These are phyloP conservation scores for Linum tenue DNA, from an alignment of 345 rosid species.

Conservation along the genomic window DNA sequence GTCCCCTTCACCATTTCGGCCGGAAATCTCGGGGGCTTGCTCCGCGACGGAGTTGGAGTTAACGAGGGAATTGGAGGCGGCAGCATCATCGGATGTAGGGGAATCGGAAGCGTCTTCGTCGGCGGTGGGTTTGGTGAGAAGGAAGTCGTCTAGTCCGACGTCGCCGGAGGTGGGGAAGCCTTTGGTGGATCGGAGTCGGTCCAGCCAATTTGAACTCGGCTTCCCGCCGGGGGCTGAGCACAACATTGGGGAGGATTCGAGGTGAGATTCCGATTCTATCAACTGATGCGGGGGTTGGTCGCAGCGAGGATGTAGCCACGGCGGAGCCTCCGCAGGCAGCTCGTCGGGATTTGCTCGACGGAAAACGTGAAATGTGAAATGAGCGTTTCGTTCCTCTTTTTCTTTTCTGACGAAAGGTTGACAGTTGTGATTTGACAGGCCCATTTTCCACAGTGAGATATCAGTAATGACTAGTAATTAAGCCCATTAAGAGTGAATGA, in stretches of 20 bases:
- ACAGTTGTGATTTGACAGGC: too few relatives aligned
- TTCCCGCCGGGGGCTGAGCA: conserved; percentile 47
- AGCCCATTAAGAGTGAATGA: too few relatives aligned
- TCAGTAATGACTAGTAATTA: too few relatives aligned
- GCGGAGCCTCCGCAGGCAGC: background rate
- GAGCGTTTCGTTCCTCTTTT: too few relatives aligned
- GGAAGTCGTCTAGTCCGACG: conserved; percentile 60
- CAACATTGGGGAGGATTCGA: conserved; percentile 30
- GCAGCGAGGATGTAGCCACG: background rate
- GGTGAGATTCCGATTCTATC: background rate
- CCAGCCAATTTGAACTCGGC: conserved; percentile 70
- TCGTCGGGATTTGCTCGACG: too few relatives aligned
- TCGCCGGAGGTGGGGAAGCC: conserved; percentile 56
- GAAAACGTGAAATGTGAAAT: too few relatives aligned
- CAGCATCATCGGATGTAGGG: conserved; percentile 23
- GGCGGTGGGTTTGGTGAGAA: conserved; percentile 16
- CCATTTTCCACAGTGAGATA: too few relatives aligned
- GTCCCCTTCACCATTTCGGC: conserved; percentile 18
- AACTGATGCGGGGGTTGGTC: background rate
- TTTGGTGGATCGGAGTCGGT: conserved; percentile 73
- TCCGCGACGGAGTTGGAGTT: conserved; percentile 6
- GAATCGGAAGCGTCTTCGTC: conserved; percentile 9
- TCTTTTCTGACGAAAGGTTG: too few relatives aligned
- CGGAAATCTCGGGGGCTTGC: conserved; percentile 6
- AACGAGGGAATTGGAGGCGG: conserved; percentile 31